Conservation (phyloP, 352 stramenopile genomes). For the Globisporangium canariense region DNA sequence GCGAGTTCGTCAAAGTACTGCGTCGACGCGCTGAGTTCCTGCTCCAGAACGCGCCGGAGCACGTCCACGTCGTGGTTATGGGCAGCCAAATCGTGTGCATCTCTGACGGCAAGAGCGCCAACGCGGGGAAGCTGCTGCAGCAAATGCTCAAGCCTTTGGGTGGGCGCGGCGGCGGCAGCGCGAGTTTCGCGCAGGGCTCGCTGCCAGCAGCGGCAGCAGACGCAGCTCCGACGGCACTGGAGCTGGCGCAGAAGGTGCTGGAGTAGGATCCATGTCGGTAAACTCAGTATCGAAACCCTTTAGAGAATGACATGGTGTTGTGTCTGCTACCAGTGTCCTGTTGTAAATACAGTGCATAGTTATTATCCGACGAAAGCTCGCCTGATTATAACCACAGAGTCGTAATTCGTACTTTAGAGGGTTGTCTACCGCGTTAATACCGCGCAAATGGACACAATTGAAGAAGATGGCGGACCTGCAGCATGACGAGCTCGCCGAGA, state of each 20-base stretch:
- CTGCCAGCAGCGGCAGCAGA: constrained; percentile 24
- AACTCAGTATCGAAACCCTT: background rate
- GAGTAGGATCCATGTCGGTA: background rate
- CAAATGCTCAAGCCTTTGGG: constrained; percentile 45
- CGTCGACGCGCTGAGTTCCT: constrained; percentile 63
- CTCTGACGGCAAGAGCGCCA: constrained; percentile 24
- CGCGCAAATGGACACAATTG: background rate
- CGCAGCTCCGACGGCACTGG: constrained; percentile 11
- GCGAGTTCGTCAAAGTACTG: constrained; percentile 49
- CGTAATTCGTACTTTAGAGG: background rate
- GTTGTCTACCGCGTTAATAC: background rate
- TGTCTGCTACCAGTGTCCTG: background rate
- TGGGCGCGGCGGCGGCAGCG: constrained; percentile 55
- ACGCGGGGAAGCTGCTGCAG: constrained; percentile 62
- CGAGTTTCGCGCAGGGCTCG: constrained; percentile 60
- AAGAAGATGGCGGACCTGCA: constrained; percentile 9
- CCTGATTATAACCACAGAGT: background rate
- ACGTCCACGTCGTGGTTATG: constrained; percentile 47
- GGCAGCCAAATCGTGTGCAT: constrained; percentile 53
- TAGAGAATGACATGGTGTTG: background rate
- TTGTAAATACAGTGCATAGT: background rate
- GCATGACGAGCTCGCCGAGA: constrained; percentile 22
- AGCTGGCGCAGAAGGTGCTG: constrained; percentile 25
- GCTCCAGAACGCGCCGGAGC: constrained; percentile 24
- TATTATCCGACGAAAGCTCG: background rate